Evolutionary conservation across 305 asterid genomes (phyloP).

Genomic region (Fraxinus xanthoxyloides): DNA sequence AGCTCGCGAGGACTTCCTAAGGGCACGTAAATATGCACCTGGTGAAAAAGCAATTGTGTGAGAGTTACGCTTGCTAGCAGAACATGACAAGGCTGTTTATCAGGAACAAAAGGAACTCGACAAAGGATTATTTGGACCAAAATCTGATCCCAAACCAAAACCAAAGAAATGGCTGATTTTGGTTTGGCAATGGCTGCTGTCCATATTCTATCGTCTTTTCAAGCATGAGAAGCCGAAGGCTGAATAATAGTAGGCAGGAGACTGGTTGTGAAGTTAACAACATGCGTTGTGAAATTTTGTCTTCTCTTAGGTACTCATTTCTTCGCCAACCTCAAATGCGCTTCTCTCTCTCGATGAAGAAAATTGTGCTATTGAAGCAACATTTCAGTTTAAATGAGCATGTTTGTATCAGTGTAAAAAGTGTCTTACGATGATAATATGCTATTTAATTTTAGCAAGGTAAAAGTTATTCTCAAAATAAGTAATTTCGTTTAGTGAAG

Average conservation of each 20-base stretch:
- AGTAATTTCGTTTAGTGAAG: background rate
- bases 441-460: background rate
- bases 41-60: constrained; percentile 72
- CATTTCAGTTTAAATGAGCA: background rate
- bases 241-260: constrained; percentile 33
- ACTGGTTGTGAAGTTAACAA: background rate
- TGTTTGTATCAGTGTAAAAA: background rate
- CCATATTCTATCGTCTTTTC: constrained; percentile 55
- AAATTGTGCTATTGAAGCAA: background rate
- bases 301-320: background rate
- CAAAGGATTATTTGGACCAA: constrained; percentile 77
- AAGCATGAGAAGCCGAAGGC: constrained; percentile 50
- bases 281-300: background rate
- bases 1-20: constrained; percentile 88
- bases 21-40: constrained; percentile 84
- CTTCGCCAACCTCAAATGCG: background rate
- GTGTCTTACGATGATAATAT: background rate
- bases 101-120: constrained; percentile 92
- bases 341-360: background rate
- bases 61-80: constrained; percentile 68
- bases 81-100: constrained; percentile 84
- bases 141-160: constrained; percentile 63
- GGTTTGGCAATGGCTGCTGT: constrained; percentile 71
- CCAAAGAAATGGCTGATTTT: constrained; percentile 43
- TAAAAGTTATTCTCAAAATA: background rate